Evolutionary conservation across 305 asterid species (phyloP).

Genomic region (Galium porrigens): DNA sequence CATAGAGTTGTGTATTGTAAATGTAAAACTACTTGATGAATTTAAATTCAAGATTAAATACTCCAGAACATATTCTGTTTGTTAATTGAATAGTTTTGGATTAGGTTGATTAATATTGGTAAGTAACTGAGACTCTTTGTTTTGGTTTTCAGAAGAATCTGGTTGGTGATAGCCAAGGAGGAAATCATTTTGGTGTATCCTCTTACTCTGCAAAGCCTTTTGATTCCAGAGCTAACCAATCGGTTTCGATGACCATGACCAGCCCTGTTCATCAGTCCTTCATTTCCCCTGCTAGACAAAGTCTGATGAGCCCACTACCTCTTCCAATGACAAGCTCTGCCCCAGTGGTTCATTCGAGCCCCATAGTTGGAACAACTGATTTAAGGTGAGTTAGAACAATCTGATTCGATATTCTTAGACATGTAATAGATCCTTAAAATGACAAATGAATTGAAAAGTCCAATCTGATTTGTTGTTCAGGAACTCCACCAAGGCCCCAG

Average conservation of each 20-base stretch:
- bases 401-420: neutral
- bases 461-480: slow-evolving; percentile 22
- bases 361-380: slow-evolving; percentile 52
- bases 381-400: slow-evolving; percentile 29
- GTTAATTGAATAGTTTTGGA: neutral
- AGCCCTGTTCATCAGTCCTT: slow-evolving; percentile 22
- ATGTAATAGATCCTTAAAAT: neutral
- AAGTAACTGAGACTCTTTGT: slow-evolving; percentile 2
- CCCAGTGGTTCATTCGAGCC: slow-evolving; percentile 26
- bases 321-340: slow-evolving; percentile 21
- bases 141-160: slow-evolving; percentile 33
- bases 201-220: slow-evolving; percentile 30
- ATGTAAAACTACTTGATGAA: neutral
- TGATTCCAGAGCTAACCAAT: slow-evolving; percentile 19
- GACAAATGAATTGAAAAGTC: neutral
- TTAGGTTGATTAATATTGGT: neutral
- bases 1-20: neutral
- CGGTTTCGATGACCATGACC: slow-evolving; percentile 22
- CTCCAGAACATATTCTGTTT: neutral
- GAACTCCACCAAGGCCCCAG: slow-evolving; percentile 27
- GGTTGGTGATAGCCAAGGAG: slow-evolving; percentile 40
- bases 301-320: slow-evolving; percentile 23
- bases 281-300: slow-evolving; percentile 31
- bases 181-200: slow-evolving; percentile 28
- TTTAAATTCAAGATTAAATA: neutral